Evolutionary conservation across 192 early-diverging fungal genomes (phyloP), one percentile per base, ranked within the genome.

Genomic region (Podila epigama): DNA sequence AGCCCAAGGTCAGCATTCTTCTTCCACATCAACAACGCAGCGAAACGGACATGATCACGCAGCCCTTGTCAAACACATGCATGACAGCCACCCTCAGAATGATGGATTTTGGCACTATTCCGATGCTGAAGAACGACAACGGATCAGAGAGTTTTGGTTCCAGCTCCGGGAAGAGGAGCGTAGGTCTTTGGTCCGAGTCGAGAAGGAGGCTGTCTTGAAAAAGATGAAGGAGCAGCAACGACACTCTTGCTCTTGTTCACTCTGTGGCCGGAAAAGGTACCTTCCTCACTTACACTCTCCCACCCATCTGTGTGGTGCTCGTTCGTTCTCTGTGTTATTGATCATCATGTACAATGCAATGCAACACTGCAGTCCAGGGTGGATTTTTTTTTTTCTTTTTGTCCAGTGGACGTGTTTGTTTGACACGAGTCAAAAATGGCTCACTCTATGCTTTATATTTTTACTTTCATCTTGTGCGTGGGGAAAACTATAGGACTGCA

Each of bases 201-300:
- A 95, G 71, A 93, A 93, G 68, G 94, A 95, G 66, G 89, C 92
- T 16, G 94, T 95, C 16, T 71, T 95, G 50, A 89, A 87, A 72
- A 95, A 94, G 81, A 93, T 95, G 90, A 94, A 94, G 82, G 93
- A 95, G 63, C 92, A 95, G 70, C 92, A 94, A 71, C 89, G 89
- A 68, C 92, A 92, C 65, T 87, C 89, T 7, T 95, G 94, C 62
- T 88, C 88, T n/a, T 95, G 94, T 69, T 88, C 90, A 16, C 89
- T 92, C 5, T 95, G 94, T 75, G 92, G 92, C 10, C 81, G 87
- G 54, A 95, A 93, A 61, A 84, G 92, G 92, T 93, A 84, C 56
- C 78, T 35, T 29, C 22, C 31, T 77, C 16, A 36, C 68, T 66
- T 39, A 9, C 15, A 35, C 70, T n/a, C 22, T 52, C 31, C 13